Percentiles rank a stretch among this genome's conserved stretches.
Evolutionary conservation across 441 rosid species (phyloP).

Genomic region (Manihot esculenta): DNA sequence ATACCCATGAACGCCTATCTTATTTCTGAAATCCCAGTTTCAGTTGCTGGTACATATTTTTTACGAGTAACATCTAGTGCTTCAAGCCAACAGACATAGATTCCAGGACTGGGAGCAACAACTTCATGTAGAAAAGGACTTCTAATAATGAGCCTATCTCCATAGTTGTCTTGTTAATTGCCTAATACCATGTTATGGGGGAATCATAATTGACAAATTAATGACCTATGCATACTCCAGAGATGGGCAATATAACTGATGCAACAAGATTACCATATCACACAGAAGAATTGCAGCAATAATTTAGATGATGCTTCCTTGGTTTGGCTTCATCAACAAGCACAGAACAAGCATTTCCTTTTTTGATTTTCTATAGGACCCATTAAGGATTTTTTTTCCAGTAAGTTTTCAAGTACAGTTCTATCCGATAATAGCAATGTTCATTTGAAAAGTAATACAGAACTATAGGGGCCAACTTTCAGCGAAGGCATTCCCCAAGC

Average conservation of each 20-base stretch:
- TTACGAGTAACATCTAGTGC: too few species aligned
- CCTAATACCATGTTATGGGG: too few species aligned
- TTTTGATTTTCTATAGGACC: not conserved
- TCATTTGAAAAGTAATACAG: conserved; percentile 1
- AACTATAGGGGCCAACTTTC: not conserved
- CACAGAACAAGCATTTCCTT: not conserved
- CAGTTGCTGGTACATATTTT: too few species aligned
- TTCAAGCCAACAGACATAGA: too few species aligned
- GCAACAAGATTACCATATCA: not conserved
- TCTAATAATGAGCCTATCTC: too few species aligned
- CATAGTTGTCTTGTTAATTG: too few species aligned
- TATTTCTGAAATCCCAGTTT: too few species aligned
- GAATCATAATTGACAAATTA: too few species aligned
- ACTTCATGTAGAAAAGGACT: too few species aligned
- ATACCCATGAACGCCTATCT: too few species aligned
- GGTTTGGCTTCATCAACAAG: conserved; percentile 2
- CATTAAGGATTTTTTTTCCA: not conserved
- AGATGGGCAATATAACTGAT: not conserved
- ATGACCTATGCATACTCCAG: too few species aligned
- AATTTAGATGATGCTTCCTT: not conserved
- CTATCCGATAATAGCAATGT: not conserved
- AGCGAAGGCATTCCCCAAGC: conserved; percentile 5
- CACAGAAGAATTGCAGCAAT: not conserved
- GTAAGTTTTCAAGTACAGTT: conserved; percentile 1
- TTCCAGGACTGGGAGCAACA: too few species aligned